These are phyloP conservation scores for Petasospora rhodanensis DNA, from an alignment of 1,139 yeast species.

Conservation along the genomic window DNA sequence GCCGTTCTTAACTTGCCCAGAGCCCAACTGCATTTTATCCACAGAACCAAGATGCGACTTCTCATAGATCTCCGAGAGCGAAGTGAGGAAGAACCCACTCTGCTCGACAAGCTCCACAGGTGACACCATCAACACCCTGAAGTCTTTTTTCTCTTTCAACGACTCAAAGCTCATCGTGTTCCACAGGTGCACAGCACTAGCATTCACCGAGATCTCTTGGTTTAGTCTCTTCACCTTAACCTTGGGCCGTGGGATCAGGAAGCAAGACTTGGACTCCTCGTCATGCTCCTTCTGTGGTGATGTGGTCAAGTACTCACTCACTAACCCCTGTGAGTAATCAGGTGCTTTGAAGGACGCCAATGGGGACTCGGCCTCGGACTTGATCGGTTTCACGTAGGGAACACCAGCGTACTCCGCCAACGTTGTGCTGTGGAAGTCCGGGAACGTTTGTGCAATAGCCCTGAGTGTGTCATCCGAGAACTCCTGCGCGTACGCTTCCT, in stretches of 20 bases:
- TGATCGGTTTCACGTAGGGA: slow-evolving; percentile 2
- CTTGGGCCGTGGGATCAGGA: slow-evolving; percentile 31
- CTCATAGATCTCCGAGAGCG: slow-evolving; percentile 39
- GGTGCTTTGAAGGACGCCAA: slow-evolving; percentile 18
- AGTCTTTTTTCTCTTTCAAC: slow-evolving; percentile 42
- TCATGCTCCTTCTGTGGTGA: slow-evolving; percentile 4
- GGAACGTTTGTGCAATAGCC: slow-evolving; percentile 27
- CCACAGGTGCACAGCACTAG: slow-evolving; percentile 45
- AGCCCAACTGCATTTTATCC: slow-evolving; percentile 7
- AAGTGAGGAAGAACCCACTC: slow-evolving; percentile 33
- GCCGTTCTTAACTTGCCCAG: slow-evolving; percentile 8
- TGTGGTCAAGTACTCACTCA: too few species aligned
- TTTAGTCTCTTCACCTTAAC: slow-evolving; percentile 29
- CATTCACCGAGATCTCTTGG: slow-evolving; percentile 30
- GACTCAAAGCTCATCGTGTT: slow-evolving; percentile 54
- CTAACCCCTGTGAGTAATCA: slow-evolving; percentile 10
- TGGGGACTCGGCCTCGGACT: slow-evolving; percentile 17
- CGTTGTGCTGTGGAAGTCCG: slow-evolving; percentile 20
- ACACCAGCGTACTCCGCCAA: slow-evolving; percentile 20
- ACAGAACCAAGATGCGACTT: slow-evolving; percentile 46
- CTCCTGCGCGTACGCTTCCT: slow-evolving; percentile 4
- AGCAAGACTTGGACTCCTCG: slow-evolving; percentile 18
- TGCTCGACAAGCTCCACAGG: slow-evolving; percentile 30
- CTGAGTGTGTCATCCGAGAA: slow-evolving; percentile 19
- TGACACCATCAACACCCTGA: slow-evolving; percentile 47